Percentiles rank a stretch among this genome's conserved stretches.
Evolutionary conservation across 2,329 filamentous ascomycete genomes (phyloP).

Genomic region (Trichoderma atroviride): DNA sequence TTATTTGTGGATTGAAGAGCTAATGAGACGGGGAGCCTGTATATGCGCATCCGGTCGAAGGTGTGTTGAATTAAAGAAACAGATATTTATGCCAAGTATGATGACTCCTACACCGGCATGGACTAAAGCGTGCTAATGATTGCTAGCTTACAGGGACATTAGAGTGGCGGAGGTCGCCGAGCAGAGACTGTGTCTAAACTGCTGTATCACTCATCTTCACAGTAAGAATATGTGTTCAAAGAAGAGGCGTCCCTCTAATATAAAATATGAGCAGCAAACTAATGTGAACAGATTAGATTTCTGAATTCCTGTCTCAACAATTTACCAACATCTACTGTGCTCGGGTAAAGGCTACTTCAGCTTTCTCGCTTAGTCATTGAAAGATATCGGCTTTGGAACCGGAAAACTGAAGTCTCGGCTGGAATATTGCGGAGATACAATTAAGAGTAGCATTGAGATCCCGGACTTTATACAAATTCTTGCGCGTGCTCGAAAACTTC

Average conservation of each 20-base stretch:
- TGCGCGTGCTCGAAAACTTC: background rate
- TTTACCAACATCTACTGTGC: background rate
- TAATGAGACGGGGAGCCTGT: background rate
- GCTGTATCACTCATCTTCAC: background rate
- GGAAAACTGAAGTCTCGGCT: background rate
- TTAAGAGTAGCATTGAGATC: background rate
- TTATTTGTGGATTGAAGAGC: background rate
- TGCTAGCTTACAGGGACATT: background rate
- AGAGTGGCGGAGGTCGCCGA: background rate
- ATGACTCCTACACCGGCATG: conserved; percentile 14
- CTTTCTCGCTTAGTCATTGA: background rate
- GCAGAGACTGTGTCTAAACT: background rate
- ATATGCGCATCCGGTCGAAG: conserved; percentile 1
- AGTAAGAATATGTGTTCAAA: background rate
- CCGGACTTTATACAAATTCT: too few species aligned
- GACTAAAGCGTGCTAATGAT: background rate
- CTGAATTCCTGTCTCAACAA: background rate
- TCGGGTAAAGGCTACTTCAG: too few species aligned
- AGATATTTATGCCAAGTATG: background rate
- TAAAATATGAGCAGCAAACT: background rate
- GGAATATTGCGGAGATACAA: background rate
- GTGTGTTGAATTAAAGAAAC: conserved; percentile 17
- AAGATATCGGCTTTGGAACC: background rate
- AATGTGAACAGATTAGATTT: background rate
- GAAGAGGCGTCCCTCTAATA: background rate